These are phyloP conservation scores for Colletotrichum siamense DNA, from an alignment of 2,329 filamentous ascomycete species.

Conservation along the genomic window DNA sequence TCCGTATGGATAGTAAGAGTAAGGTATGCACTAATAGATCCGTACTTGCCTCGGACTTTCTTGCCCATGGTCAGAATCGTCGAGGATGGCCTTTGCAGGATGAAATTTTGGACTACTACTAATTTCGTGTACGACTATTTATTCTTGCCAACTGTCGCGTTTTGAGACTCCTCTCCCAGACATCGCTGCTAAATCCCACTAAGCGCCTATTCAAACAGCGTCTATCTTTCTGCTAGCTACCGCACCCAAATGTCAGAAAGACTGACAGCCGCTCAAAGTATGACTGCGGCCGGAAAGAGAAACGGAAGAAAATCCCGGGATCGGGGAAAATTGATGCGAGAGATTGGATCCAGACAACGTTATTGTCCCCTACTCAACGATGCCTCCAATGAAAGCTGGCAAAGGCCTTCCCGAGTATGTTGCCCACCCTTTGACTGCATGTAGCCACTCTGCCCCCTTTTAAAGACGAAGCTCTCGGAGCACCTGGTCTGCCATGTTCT, in stretches of 20 bases:
- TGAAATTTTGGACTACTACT: neutral
- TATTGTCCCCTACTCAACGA: neutral
- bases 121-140: neutral
- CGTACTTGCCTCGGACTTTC: neutral
- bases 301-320: neutral
- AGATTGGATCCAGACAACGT: neutral
- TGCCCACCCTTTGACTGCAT: neutral
- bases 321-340: neutral
- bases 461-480: constrained; percentile 83
- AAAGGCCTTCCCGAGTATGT: neutral
- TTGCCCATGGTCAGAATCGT: neutral
- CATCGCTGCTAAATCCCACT: neutral
- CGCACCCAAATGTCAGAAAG: neutral
- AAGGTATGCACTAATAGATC: neutral
- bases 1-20: neutral
- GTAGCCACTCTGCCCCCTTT: constrained; percentile 21
- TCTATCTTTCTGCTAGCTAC: neutral
- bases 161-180: neutral
- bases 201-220: neutral
- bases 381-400: neutral
- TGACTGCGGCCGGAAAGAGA: neutral
- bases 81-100: neutral
- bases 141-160: neutral
- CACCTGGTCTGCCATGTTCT: constrained; percentile 97
- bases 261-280: neutral